Evolutionary conservation across 768 basidiomycete species (phyloP).

Genomic region (Hericium rajendrae): DNA sequence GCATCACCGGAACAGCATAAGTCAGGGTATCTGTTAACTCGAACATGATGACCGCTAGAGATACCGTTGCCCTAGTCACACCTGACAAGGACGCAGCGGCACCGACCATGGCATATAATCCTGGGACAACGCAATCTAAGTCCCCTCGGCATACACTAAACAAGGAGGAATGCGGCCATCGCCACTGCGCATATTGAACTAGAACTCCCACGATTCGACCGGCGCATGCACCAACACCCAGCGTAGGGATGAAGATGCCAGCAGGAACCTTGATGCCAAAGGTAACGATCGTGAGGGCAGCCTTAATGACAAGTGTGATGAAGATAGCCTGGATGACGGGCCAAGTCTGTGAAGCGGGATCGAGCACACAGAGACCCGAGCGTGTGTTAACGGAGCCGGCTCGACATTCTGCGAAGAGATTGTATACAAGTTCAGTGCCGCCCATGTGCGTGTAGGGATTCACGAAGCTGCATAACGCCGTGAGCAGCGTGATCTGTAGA

Average conservation of each 20-base stretch:
- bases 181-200: constrained; percentile 67
- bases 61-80: constrained; percentile 91
- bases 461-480: constrained; percentile 70
- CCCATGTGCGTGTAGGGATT: constrained; percentile 91
- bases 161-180: constrained; percentile 46
- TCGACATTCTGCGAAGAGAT: constrained; percentile 82
- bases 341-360: constrained; percentile 49
- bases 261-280: constrained; percentile 90
- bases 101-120: constrained; percentile 92
- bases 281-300: constrained; percentile 71
- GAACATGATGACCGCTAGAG: constrained; percentile 92
- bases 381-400: constrained; percentile 43
- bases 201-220: constrained; percentile 79
- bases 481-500: constrained; percentile 64
- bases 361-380: constrained; percentile 60
- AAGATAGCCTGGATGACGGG: constrained; percentile 55
- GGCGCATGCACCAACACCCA: constrained; percentile 90
- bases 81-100: constrained; percentile 91
- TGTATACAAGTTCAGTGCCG: constrained; percentile 90
- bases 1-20: constrained; percentile 86
- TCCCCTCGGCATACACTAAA: constrained; percentile 60
- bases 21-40: constrained; percentile 90
- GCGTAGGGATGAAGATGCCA: constrained; percentile 94
- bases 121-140: constrained; percentile 74
- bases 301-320: constrained; percentile 78